Evolutionary conservation across 2,329 filamentous ascomycete genomes (phyloP).

Genomic region (Didymella pinodella): DNA sequence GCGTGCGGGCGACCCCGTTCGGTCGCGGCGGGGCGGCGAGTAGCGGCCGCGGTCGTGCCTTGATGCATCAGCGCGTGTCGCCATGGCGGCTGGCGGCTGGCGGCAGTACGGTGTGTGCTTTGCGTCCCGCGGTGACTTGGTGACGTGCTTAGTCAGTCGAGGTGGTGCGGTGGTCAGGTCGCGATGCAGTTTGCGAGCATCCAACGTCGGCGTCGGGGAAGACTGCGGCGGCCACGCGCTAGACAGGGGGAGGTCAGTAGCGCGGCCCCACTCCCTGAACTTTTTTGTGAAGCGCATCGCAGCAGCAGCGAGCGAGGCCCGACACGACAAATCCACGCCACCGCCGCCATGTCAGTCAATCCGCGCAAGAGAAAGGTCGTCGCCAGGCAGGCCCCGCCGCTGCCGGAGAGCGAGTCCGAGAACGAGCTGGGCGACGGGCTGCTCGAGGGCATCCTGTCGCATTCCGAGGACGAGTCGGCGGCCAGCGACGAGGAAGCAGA

Average conservation of each 20-base stretch:
- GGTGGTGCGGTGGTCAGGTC: too few species aligned
- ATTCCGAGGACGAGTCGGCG: constrained; percentile 52
- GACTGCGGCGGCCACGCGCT: not conserved
- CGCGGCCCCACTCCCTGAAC: constrained; percentile 20
- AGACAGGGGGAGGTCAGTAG: not conserved
- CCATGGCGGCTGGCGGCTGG: constrained; percentile 46
- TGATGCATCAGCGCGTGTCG: constrained; percentile 75
- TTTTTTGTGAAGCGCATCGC: constrained; percentile 27
- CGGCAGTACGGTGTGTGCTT: constrained; percentile 34
- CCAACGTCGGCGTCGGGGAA: not conserved
- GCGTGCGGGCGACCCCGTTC: constrained; percentile 60
- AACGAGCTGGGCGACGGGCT: constrained; percentile 51
- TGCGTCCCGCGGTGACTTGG: too few species aligned
- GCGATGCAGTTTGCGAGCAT: too few species aligned
- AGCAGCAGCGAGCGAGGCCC: not conserved
- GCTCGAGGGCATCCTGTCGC: constrained; percentile 54
- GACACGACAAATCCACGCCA: constrained; percentile 1
- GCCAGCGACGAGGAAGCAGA: constrained; percentile 34
- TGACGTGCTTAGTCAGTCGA: too few species aligned
- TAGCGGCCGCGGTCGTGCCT: constrained; percentile 61
- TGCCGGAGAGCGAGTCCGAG: constrained; percentile 39
- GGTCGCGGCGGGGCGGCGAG: constrained; percentile 45
- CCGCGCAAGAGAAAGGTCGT: constrained; percentile 59
- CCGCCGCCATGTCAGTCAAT: constrained; percentile 52
- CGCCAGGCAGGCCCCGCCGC: constrained; percentile 45